Conservation (phyloP, 2,329 filamentous ascomycete genomes). For the Alternaria brassicae region DNA sequence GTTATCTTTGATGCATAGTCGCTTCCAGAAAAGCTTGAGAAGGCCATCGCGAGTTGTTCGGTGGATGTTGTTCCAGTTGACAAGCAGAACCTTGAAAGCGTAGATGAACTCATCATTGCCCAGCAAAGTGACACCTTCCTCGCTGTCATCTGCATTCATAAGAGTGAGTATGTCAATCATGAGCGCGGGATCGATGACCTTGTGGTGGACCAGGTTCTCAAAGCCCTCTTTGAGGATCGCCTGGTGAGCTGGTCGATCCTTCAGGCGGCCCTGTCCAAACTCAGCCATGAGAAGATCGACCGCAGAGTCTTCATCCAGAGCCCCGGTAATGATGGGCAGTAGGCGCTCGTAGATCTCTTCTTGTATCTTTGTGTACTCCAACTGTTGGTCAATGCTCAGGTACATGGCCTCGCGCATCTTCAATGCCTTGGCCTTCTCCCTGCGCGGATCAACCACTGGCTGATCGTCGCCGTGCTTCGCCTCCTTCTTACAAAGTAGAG, state of each 20-base stretch:
- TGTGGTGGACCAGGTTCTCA: slow-evolving; percentile 72
- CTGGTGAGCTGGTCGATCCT: slow-evolving; percentile 70
- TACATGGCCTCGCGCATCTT: slow-evolving; percentile 46
- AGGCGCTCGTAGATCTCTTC: slow-evolving; percentile 77
- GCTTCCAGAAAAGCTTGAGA: slow-evolving; percentile 80
- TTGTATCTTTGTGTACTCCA: slow-evolving; percentile 79
- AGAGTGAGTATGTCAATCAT: slow-evolving; percentile 82
- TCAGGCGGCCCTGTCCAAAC: slow-evolving; percentile 62
- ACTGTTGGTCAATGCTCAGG: slow-evolving; percentile 62
- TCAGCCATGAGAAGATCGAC: slow-evolving; percentile 76
- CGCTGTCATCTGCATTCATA: slow-evolving; percentile 63
- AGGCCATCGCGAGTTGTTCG: slow-evolving; percentile 55
- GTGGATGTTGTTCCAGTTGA: slow-evolving; percentile 63
- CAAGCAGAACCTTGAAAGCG: slow-evolving; percentile 66
- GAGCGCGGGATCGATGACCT: slow-evolving; percentile 66
- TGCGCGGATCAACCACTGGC: slow-evolving; percentile 43
- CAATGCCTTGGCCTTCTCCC: slow-evolving; percentile 48
- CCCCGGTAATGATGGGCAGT: slow-evolving; percentile 69
- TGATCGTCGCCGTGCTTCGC: slow-evolving; percentile 50
- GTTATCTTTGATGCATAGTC: slow-evolving; percentile 82
- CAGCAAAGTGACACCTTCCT: slow-evolving; percentile 52
- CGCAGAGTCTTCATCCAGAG: slow-evolving; percentile 81
- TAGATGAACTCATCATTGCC: slow-evolving; percentile 72
- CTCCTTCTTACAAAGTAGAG: slow-evolving; percentile 59
- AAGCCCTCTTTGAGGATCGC: slow-evolving; percentile 76